Evolutionary conservation across 352 stramenopile genomes (phyloP).

Genomic region (Globisporangium perplexum): DNA sequence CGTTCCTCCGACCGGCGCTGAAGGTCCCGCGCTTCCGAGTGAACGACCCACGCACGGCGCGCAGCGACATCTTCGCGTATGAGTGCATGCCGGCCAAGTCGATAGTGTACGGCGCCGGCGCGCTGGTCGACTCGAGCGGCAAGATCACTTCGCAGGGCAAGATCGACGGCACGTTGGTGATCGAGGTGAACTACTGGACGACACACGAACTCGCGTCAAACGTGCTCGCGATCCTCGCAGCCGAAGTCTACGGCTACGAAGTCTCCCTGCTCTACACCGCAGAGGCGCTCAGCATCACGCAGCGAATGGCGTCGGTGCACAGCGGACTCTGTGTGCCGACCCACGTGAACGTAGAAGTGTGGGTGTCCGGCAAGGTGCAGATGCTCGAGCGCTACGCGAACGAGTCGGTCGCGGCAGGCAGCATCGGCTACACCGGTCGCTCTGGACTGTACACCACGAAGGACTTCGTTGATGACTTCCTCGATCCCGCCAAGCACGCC

Average conservation of each 20-base stretch:
- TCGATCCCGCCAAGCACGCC: slow-evolving; percentile 11
- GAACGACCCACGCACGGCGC: slow-evolving; percentile 15
- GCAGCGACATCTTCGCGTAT: not conserved
- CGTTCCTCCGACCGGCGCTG: slow-evolving; percentile 22
- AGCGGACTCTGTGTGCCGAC: slow-evolving; percentile 23
- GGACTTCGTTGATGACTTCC: slow-evolving; percentile 21
- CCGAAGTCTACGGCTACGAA: slow-evolving; percentile 18
- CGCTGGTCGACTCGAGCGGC: slow-evolving; percentile 14
- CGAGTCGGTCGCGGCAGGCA: slow-evolving; percentile 17
- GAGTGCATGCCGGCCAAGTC: slow-evolving; percentile 13
- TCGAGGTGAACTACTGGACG: slow-evolving; percentile 20
- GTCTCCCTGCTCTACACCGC: slow-evolving; percentile 10
- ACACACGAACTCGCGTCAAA: slow-evolving; percentile 20
- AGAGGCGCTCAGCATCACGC: not conserved
- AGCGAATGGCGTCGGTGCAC: slow-evolving; percentile 26
- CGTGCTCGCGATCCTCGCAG: slow-evolving; percentile 24
- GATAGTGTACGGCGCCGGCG: slow-evolving; percentile 17
- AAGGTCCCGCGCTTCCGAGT: slow-evolving; percentile 16
- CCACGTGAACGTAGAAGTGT: slow-evolving; percentile 35
- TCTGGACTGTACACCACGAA: slow-evolving; percentile 33
- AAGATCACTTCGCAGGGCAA: slow-evolving; percentile 10
- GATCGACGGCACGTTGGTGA: slow-evolving; percentile 19
- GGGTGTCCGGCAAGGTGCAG: slow-evolving; percentile 10
- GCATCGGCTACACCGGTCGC: slow-evolving; percentile 23
- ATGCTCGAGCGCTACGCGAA: slow-evolving; percentile 20